A percentile compares a stretch with the other conserved stretches of the same genome.
phyloP scores from a whole-genome alignment of 2,329 filamentous ascomycete species.

The Ploettnerulaceae sp. region DNA sequence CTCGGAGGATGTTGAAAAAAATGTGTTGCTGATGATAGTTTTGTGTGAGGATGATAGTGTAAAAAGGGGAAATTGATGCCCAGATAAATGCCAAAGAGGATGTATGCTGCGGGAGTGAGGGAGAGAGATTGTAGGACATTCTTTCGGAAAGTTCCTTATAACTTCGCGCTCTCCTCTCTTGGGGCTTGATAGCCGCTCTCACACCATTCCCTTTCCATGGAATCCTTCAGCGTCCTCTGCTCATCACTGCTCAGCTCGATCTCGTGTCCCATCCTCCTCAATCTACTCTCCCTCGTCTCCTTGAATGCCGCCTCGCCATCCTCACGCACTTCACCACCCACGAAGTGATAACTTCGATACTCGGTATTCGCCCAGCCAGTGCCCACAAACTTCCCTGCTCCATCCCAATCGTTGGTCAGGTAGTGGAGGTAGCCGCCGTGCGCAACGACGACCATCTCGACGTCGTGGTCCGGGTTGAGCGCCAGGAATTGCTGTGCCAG shows the following conservation, averaged over 20 bases:
- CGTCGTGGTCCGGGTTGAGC: slow-evolving; percentile 40
- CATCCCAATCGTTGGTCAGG: slow-evolving; percentile 75
- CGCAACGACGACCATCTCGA: slow-evolving; percentile 69
- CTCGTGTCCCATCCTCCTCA: slow-evolving; percentile 24
- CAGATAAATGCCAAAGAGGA: too few species aligned
- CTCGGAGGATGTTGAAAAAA: too few species aligned
- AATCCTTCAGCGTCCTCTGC: slow-evolving; percentile 25
- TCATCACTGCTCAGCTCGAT: slow-evolving; percentile 24
- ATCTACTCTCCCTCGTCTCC: slow-evolving; percentile 29
- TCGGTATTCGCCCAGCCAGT: slow-evolving; percentile 34
- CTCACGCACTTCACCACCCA: slow-evolving; percentile 8
- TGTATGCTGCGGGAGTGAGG: too few species aligned
- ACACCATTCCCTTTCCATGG: slow-evolving; percentile 23
- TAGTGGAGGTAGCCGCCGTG: slow-evolving; percentile 85
- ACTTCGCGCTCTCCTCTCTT: slow-evolving; percentile 12
- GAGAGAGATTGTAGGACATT: too few species aligned
- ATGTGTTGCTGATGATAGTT: too few species aligned
- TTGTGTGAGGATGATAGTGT: too few species aligned
- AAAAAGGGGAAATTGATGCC: too few species aligned
- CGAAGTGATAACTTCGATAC: slow-evolving; percentile 30
- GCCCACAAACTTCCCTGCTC: slow-evolving; percentile 32
- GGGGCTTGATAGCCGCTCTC: slow-evolving; percentile 21
- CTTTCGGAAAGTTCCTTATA: too few species aligned
- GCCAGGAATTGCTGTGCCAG: slow-evolving; percentile 22
- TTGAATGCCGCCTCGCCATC: slow-evolving; percentile 23